Evolutionary conservation across 129 eudicot genomes (phyloP).

Genomic region (Silybum marianum): DNA sequence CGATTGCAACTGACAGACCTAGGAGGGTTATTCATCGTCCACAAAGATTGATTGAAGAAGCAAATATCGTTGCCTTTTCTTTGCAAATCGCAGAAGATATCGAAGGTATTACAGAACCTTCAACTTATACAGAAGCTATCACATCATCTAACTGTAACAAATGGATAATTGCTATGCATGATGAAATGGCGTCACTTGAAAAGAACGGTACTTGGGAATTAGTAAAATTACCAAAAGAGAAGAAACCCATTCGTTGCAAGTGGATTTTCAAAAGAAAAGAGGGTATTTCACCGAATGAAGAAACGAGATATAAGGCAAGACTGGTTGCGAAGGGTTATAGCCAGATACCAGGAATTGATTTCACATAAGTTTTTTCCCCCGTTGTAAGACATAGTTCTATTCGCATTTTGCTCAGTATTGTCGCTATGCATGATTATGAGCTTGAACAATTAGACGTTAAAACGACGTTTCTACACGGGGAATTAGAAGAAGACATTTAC

Average conservation of each 20-base stretch:
- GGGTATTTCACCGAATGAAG: no score
- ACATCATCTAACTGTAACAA: not conserved
- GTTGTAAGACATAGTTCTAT: no score
- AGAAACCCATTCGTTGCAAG: no score
- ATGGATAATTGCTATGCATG: not conserved
- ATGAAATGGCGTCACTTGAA: no score
- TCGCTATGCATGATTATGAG: slow-evolving; percentile 6
- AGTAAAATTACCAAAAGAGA: no score
- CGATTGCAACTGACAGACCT: not conserved
- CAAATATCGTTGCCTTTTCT: not conserved
- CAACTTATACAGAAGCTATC: not conserved
- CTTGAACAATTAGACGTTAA: not conserved
- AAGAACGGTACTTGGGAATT: no score
- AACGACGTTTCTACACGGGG: not conserved
- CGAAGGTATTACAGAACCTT: not conserved
- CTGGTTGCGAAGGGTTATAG: no score
- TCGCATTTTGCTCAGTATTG: not conserved
- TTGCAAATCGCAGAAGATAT: not conserved
- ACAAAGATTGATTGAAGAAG: slow-evolving; percentile 8
- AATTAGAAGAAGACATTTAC: not conserved
- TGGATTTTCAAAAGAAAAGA: no score
- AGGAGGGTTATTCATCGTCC: not conserved
- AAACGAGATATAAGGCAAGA: no score
- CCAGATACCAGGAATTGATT: no score
- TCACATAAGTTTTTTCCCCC: no score